Evolutionary conservation across 2,329 filamentous ascomycete species (phyloP), one percentile per base, ranked within the genome.

Genomic region (Cercospora sp.): DNA sequence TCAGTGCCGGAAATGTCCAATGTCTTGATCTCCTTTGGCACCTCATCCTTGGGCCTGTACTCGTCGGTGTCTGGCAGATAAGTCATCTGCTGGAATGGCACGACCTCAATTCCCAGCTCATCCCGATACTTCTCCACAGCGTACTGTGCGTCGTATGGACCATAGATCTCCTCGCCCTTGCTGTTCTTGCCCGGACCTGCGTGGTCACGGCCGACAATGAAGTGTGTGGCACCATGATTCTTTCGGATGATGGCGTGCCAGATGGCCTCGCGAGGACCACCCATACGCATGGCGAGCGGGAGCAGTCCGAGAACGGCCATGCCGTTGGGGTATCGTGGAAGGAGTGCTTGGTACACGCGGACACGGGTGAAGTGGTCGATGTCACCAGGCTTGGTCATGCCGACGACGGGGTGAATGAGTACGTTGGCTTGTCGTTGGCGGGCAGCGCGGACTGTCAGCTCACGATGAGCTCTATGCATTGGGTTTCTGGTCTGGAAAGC

Each of bases 241-340:
- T 98, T 99, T 80, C 95, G 93, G 86, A 99, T 99, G 78, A 99
- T 97, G 78, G 95, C 95, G 86, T 99, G 95, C 95, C 95, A 99
- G 84, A 99, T 93, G 75, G 95, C 95, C 86, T 99, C 95, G 74
- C 95, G 92, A 72, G 95, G 95, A 76, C 95, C 95, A 79, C 93
- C 95, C 95, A 99, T 99, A 80, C 95, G 91, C 95, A 99, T 99
- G 77, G 95, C 95, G 72, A 99, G 87, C 67, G 94, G 94, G 64
- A 99, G 87, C 51, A 99, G 92, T 82, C 93, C 94, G 72, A 99
- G 89, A 45, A 96, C 93, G 68, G 95, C 95, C 95, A 99, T 99
- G 78, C 95, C 95, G 82, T 98, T 99, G 81, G 95, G 95, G 84
- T 99, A 99, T 79, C 95, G 89, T 75, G 94, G 93, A 73, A 99